These are phyloP conservation scores for Eruca vesicaria DNA, from an alignment of 441 rosid species.

Conservation along the genomic window DNA sequence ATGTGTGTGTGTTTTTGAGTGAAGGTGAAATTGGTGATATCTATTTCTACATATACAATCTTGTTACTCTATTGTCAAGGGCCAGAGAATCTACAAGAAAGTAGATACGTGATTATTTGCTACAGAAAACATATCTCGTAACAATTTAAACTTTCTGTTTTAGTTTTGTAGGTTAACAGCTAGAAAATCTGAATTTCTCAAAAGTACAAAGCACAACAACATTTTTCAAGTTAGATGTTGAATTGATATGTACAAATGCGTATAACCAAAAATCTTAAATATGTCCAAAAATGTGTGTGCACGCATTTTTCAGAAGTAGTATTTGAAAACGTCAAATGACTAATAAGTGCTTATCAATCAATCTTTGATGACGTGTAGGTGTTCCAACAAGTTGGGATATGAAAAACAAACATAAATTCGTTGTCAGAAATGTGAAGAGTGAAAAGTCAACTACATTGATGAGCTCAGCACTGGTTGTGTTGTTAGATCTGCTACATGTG, in stretches of 20 bases:
- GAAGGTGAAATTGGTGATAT: neutral
- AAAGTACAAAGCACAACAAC: neutral
- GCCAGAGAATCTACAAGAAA: neutral
- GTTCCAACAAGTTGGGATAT: constrained; percentile 35
- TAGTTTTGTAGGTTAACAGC: neutral
- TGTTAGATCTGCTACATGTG: neutral
- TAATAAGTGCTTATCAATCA: constrained; percentile 12
- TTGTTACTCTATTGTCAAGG: neutral
- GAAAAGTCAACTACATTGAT: constrained; percentile 29
- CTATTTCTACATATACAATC: neutral
- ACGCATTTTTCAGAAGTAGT: constrained; percentile 13
- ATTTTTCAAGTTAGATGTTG: neutral
- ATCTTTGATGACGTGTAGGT: constrained; percentile 15
- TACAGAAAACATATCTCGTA: neutral
- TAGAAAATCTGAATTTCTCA: neutral
- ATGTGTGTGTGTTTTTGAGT: neutral
- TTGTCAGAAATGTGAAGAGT: constrained; percentile 1
- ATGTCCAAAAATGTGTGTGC: constrained; percentile 8
- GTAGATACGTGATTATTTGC: neutral
- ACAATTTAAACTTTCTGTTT: neutral
- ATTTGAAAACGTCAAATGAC: constrained; percentile 12
- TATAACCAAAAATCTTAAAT: neutral
- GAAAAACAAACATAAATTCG: constrained; percentile 4
- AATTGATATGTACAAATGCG: constrained; percentile 21
- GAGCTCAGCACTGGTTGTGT: neutral